A percentile compares a stretch with the other conserved stretches of the same genome.
Evolutionary conservation across 768 basidiomycete genomes (phyloP).

Genomic region (Podaxis sp.): DNA sequence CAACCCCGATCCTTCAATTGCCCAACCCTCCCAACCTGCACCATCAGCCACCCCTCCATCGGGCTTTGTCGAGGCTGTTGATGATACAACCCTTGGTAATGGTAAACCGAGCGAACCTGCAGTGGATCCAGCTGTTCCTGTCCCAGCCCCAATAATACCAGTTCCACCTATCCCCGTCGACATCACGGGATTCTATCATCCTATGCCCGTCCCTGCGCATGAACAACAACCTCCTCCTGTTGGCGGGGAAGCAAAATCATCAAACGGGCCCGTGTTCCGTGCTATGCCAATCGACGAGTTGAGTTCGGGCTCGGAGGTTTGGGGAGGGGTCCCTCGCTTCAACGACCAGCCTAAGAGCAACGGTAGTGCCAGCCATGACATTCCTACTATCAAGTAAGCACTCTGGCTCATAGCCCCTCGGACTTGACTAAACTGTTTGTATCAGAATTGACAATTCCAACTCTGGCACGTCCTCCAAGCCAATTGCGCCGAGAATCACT

Average conservation of each 20-base stretch:
- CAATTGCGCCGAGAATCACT: slow-evolving; percentile 26
- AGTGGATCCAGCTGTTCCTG: background rate
- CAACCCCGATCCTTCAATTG: background rate
- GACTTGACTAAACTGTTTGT: background rate
- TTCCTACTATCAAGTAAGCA: slow-evolving; percentile 3
- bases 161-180: slow-evolving; percentile 11
- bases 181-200: background rate
- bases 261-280: background rate
- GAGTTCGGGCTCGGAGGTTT: slow-evolving; percentile 1
- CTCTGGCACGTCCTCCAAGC: slow-evolving; percentile 10
- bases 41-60: background rate
- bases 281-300: slow-evolving; percentile 7
- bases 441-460: background rate
- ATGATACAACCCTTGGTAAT: background rate
- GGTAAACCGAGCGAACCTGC: background rate
- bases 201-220: slow-evolving; percentile 8
- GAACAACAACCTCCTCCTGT: background rate
- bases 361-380: background rate
- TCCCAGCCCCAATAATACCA: background rate
- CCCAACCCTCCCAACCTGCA: background rate
- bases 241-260: background rate
- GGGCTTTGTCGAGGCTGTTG: background rate
- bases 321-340: background rate
- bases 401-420: background rate
- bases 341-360: slow-evolving; percentile 4